Conservation (phyloP, 1,139 yeast species). For the Hyphopichia buzzinii region DNA sequence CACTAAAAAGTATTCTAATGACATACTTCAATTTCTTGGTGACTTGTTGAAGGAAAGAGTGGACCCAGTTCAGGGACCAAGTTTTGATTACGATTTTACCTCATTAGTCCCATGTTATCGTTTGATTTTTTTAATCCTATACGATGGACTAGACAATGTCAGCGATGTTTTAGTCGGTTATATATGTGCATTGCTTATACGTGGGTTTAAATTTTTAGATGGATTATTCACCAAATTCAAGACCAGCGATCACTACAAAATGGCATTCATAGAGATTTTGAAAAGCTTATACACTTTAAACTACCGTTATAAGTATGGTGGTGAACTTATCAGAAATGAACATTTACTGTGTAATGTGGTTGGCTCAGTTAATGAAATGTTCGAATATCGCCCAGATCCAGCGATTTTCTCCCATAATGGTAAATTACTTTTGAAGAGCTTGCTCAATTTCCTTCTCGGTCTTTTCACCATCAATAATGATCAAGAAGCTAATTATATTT, state of each 20-base stretch:
- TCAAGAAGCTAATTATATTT: background rate
- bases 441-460: slow-evolving; percentile 17
- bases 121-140: slow-evolving; percentile 25
- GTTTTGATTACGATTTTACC: slow-evolving; percentile 10
- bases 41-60: slow-evolving; percentile 7
- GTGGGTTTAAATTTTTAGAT: slow-evolving; percentile 7
- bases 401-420: slow-evolving; percentile 2
- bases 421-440: slow-evolving; percentile 13
- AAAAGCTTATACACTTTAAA: slow-evolving; percentile 26
- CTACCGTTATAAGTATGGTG: slow-evolving; percentile 17
- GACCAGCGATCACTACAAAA: slow-evolving; percentile 7
- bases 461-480: slow-evolving; percentile 10
- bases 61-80: background rate
- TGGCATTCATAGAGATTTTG: slow-evolving; percentile 24
- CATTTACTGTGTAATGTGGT: slow-evolving; percentile 4
- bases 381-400: slow-evolving; percentile 1
- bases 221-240: slow-evolving; percentile 4
- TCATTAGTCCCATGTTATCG: slow-evolving; percentile 24
- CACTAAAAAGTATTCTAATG: slow-evolving; percentile 18
- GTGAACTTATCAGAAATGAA: slow-evolving; percentile 6
- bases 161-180: slow-evolving; percentile 2
- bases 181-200: slow-evolving; percentile 3
- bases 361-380: slow-evolving; percentile 3
- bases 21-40: slow-evolving; percentile 15
- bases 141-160: slow-evolving; percentile 16